A percentile compares a stretch with the other conserved stretches of the same genome.
These are phyloP conservation scores for Diplotaxis tenuifolia DNA, from an alignment of 345 rosid genomes.

Conservation along the genomic window DNA sequence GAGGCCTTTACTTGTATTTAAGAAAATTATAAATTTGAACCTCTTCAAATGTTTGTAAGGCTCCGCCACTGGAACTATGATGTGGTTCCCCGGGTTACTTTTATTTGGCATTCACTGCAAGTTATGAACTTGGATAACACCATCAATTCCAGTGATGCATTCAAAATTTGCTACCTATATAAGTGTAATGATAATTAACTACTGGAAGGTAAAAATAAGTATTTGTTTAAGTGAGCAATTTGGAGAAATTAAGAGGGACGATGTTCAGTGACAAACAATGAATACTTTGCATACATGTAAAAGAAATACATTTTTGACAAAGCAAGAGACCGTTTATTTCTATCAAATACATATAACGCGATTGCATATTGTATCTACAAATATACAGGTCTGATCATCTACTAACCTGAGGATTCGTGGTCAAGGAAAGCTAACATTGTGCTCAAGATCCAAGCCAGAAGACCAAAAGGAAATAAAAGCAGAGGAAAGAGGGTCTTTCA, in stretches of 20 bases:
- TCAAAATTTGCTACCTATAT: not conserved
- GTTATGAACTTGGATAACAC: not conserved
- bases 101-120: not conserved
- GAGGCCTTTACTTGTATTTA: too few relatives aligned
- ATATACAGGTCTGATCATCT: not conserved
- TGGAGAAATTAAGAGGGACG: not conserved
- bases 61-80: too few relatives aligned
- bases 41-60: too few relatives aligned
- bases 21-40: too few relatives aligned
- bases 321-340: not conserved
- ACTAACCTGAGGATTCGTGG: too few relatives aligned
- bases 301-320: not conserved
- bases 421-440: too few relatives aligned
- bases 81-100: not conserved
- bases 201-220: not conserved
- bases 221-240: too few relatives aligned
- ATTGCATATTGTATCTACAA: not conserved
- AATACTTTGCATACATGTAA: not conserved
- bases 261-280: not conserved
- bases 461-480: not conserved
- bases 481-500: slow-evolving; percentile 25
- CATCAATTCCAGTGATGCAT: not conserved
- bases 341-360: not conserved
- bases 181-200: not conserved
- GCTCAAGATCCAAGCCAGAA: not conserved